Evolutionary conservation across 2,329 filamentous ascomycete genomes (phyloP).

Genomic region (Phymatotrichopsis omnivora): DNA sequence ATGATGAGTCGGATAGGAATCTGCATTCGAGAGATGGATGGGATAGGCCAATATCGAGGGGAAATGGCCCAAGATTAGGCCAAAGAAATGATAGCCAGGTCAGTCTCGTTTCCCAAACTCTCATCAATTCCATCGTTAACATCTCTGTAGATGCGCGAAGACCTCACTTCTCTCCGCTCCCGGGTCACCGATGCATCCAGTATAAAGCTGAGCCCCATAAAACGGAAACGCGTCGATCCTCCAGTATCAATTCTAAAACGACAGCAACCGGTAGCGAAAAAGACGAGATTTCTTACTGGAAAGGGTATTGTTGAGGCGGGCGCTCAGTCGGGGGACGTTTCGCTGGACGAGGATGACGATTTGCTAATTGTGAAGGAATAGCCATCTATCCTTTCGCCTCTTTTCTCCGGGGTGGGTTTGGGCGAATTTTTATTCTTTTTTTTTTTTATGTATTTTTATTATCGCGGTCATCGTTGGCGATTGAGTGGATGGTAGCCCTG

Average conservation of each 20-base stretch:
- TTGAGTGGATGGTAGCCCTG: no score
- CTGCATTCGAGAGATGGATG: background rate
- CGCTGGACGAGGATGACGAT: no score
- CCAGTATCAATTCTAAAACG: conserved; percentile 10
- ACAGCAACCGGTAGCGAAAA: conserved; percentile 12
- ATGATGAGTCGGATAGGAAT: conserved; percentile 9
- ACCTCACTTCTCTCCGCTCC: conserved; percentile 20
- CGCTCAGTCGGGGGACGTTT: no score
- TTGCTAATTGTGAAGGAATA: no score
- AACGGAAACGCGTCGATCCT: conserved; percentile 19
- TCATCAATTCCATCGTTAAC: background rate
- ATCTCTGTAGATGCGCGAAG: background rate
- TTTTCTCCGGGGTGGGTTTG: no score
- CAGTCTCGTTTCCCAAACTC: background rate
- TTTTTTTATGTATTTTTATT: no score
- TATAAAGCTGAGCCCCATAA: conserved; percentile 22
- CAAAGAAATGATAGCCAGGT: background rate
- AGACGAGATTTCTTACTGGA: conserved; percentile 24
- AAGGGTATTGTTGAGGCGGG: no score
- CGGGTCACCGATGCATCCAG: conserved; percentile 14
- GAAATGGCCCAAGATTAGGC: background rate
- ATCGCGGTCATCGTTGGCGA: no score
- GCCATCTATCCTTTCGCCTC: no score
- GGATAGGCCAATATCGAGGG: background rate
- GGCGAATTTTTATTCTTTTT: no score